Conservation (phyloP, 768 basidiomycete genomes). For the Crucibulum laeve region DNA sequence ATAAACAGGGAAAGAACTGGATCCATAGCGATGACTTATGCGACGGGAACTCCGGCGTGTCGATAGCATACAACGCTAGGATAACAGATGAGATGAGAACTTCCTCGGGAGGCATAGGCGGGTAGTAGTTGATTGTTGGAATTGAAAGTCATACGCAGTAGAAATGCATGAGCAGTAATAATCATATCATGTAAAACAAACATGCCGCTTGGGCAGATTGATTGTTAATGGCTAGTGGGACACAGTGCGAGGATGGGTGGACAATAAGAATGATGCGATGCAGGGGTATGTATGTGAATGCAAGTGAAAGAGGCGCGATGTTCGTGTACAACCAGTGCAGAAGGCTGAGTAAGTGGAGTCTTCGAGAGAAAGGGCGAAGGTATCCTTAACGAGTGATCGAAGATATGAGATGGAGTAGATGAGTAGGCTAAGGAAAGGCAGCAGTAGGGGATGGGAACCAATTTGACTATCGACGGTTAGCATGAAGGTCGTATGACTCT, state of each 20-base stretch:
- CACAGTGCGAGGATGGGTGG: not conserved
- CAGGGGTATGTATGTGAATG: conserved; percentile 1
- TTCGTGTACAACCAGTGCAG: not conserved
- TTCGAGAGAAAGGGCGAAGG: not conserved
- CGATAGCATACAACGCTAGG: too few relatives aligned
- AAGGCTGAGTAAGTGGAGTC: not conserved
- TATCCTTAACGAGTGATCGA: not conserved
- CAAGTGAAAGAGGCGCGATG: not conserved
- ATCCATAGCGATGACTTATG: too few relatives aligned
- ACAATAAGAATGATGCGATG: conserved; percentile 4
- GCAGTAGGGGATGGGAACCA: not conserved
- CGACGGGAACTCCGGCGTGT: too few relatives aligned
- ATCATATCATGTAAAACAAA: not conserved
- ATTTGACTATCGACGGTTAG: not conserved
- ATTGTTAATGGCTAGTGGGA: not conserved
- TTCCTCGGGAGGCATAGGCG: too few relatives aligned
- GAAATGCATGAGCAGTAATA: too few relatives aligned
- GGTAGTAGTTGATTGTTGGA: too few relatives aligned
- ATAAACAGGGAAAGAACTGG: too few relatives aligned
- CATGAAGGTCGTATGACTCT: not conserved
- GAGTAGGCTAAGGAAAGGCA: not conserved
- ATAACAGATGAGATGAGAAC: too few relatives aligned
- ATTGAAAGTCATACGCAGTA: too few relatives aligned
- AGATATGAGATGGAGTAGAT: not conserved
- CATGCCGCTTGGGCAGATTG: not conserved